Percentiles rank a stretch among this genome's conserved stretches.
These are phyloP conservation scores for Osmanthus fragrans DNA, from an alignment of 257 asterid species.

Conservation along the genomic window DNA sequence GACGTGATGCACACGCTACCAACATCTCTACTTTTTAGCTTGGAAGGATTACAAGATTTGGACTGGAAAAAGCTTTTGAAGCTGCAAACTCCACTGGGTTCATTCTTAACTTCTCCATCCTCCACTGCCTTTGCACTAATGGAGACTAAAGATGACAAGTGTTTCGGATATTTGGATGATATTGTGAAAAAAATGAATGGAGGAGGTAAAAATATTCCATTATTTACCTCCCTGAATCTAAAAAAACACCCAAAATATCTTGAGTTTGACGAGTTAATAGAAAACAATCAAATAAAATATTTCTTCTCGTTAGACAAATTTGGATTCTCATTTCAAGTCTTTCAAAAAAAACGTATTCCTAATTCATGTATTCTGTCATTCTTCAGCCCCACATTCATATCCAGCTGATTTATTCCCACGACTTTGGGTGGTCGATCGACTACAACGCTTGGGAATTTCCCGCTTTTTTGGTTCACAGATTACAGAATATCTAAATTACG, in stretches of 20 bases:
- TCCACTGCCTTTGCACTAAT: slow-evolving; percentile 46
- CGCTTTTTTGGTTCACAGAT: slow-evolving; percentile 43
- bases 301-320: neutral
- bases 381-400: slow-evolving; percentile 45
- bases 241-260: neutral
- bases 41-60: slow-evolving; percentile 44
- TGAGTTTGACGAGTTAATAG: neutral
- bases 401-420: slow-evolving; percentile 55
- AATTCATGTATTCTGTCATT: neutral
- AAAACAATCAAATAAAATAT: neutral
- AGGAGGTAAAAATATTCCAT: slow-evolving; percentile 33
- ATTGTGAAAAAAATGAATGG: slow-evolving; percentile 34
- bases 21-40: slow-evolving; percentile 42
- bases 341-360: neutral
- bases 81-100: slow-evolving; percentile 38
- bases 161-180: slow-evolving; percentile 27
- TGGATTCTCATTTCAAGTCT: neutral
- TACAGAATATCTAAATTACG: slow-evolving; percentile 33
- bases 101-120: slow-evolving; percentile 43
- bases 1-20: slow-evolving; percentile 40
- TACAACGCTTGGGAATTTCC: slow-evolving; percentile 62
- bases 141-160: slow-evolving; percentile 37
- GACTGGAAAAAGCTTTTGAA: slow-evolving; percentile 49
- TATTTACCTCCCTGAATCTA: too few relatives aligned
- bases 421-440: slow-evolving; percentile 59